Percentiles rank a stretch among this genome's conserved stretches.
Conservation (phyloP, 1,284 basidiomycete genomes). For the Fereydounia khargensis region DNA sequence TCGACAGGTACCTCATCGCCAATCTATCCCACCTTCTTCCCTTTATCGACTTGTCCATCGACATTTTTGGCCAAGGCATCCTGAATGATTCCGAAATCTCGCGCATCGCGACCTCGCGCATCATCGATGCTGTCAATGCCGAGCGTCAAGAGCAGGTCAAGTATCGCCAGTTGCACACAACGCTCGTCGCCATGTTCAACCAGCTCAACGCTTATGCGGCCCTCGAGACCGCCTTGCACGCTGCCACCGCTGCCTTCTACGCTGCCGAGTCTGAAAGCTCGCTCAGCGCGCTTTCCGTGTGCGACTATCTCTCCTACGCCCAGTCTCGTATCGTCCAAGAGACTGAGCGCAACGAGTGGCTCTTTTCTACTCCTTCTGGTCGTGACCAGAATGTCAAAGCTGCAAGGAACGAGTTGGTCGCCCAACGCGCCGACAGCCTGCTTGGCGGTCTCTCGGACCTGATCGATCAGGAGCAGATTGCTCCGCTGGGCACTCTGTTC, state of each 20-base stretch:
- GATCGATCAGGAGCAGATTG: conserved; percentile 14
- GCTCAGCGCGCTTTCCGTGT: conserved; percentile 8
- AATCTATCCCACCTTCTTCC: neutral
- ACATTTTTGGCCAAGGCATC: conserved; percentile 36
- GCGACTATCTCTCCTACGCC: conserved; percentile 28
- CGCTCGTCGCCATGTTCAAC: conserved; percentile 34
- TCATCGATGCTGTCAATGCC: conserved; percentile 22
- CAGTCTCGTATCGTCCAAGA: conserved; percentile 31
- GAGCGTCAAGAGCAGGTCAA: conserved; percentile 8
- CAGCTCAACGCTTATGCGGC: conserved; percentile 21
- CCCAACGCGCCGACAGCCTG: conserved; percentile 27
- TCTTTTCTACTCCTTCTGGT: conserved; percentile 13
- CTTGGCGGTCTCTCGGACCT: conserved; percentile 28
- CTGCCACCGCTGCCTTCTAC: conserved; percentile 31
- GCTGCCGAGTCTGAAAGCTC: conserved; percentile 12
- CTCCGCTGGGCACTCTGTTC: conserved; percentile 22
- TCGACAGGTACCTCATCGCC: conserved; percentile 9
- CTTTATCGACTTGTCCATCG: conserved; percentile 23
- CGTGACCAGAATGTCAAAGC: conserved; percentile 16
- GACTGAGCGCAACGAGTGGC: conserved; percentile 27
- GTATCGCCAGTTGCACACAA: conserved; percentile 23
- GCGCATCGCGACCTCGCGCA: conserved; percentile 10
- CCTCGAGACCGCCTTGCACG: conserved; percentile 23
- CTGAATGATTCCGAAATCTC: conserved; percentile 21
- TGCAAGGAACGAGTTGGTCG: conserved; percentile 21